Percentiles rank a stretch among this genome's conserved stretches.
These are phyloP conservation scores for Fusarium coicis DNA, from an alignment of 2,329 filamentous ascomycete genomes.

Conservation along the genomic window DNA sequence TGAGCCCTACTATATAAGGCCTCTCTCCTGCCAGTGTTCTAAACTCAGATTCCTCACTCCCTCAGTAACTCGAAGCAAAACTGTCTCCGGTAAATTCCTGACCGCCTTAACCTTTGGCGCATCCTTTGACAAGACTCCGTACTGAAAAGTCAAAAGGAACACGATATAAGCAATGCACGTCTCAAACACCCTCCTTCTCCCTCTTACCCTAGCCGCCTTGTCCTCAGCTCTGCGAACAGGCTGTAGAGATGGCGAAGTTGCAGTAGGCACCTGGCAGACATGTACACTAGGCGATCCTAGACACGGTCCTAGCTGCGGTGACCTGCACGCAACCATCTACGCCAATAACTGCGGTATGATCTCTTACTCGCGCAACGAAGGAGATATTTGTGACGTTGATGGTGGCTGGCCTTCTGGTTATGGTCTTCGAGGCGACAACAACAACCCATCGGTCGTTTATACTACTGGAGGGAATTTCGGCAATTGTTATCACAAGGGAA, in stretches of 20 bases:
- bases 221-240: not conserved
- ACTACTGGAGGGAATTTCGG: not conserved
- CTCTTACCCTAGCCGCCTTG: not conserved
- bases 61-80: not conserved
- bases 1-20: not conserved
- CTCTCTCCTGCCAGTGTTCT: accelerated
- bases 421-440: not conserved
- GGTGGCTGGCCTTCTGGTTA: not conserved
- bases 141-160: not conserved
- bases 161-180: not conserved
- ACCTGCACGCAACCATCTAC: not conserved
- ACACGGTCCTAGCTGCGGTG: not conserved
- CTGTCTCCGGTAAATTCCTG: not conserved
- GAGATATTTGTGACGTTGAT: not conserved
- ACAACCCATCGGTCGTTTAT: not conserved
- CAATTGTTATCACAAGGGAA: not conserved
- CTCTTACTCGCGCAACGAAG: not conserved
- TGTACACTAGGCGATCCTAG: not conserved
- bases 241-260: not conserved
- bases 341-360: not conserved
- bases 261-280: not conserved
- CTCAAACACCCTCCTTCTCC: not conserved
- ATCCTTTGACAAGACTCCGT: accelerated
- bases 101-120: not conserved
- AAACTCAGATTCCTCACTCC: not conserved